A percentile compares a stretch with the other conserved stretches of the same genome.
phyloP scores from a whole-genome alignment of 1,284 basidiomycete species.

The Sanguinoderma infundibulare region DNA sequence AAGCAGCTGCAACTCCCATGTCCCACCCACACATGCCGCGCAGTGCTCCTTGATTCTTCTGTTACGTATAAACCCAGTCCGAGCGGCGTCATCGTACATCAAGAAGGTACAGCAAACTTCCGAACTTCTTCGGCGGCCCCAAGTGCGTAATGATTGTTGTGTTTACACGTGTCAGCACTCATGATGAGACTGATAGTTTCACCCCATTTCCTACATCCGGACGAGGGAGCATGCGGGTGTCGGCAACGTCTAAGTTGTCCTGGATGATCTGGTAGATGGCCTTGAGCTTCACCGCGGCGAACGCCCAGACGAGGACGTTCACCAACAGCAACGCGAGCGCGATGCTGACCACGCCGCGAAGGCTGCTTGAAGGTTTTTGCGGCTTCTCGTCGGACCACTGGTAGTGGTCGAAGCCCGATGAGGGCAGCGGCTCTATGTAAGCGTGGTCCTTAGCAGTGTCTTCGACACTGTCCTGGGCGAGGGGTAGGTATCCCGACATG shows the following conservation, averaged over 20 bases:
- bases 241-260: neutral
- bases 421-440: neutral
- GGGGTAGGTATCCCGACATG: neutral
- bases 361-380: neutral
- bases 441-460: neutral
- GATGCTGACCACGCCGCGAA: neutral
- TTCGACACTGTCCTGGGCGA: neutral
- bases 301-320: conserved; percentile 2
- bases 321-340: neutral
- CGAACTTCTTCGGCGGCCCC: neutral
- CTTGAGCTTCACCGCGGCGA: neutral
- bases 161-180: too few relatives aligned
- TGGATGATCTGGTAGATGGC: neutral
- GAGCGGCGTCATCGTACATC: neutral
- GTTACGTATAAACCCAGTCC: neutral
- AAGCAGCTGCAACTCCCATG: too few relatives aligned
- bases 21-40: too few relatives aligned
- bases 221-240: conserved; percentile 1
- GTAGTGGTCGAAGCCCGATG: neutral
- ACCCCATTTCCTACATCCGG: conserved; percentile 1
- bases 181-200: neutral
- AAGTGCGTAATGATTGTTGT: too few relatives aligned
- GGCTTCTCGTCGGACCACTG: neutral
- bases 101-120: neutral
- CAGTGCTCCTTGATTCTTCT: too few relatives aligned